Evolutionary conservation across 1,284 basidiomycete species (phyloP).

Genomic region (Puccinia hordei): DNA sequence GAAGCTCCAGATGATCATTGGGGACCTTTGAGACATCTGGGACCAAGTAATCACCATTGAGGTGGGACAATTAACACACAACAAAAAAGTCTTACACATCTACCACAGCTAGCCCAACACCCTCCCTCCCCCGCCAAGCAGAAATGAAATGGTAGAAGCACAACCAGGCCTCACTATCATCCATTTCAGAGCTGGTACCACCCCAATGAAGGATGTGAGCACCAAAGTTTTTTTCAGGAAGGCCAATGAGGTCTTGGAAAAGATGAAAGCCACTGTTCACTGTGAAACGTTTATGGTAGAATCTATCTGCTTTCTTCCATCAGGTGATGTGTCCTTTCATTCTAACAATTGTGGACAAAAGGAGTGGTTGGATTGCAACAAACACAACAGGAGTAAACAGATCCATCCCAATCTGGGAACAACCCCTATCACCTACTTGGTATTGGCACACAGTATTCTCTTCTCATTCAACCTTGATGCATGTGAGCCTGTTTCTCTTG

Average conservation of each 20-base stretch:
- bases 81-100: not conserved
- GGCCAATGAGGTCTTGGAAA: not conserved
- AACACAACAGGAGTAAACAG: not conserved
- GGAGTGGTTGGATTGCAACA: not conserved
- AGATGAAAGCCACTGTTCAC: not conserved
- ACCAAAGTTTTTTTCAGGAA: not conserved
- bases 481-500: too few relatives aligned
- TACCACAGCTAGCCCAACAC: slow-evolving; percentile 50
- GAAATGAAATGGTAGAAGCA: not conserved
- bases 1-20: too few relatives aligned
- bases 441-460: not conserved
- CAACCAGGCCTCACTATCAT: not conserved
- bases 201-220: not conserved
- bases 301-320: not conserved
- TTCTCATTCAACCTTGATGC: not conserved
- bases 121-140: slow-evolving; percentile 18
- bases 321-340: not conserved
- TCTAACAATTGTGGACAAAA: not conserved
- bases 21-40: too few relatives aligned
- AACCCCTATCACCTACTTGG: not conserved
- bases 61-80: too few relatives aligned
- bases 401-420: not conserved
- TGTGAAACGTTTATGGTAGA: not conserved
- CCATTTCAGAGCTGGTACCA: not conserved
- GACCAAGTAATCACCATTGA: too few relatives aligned